These are phyloP conservation scores for Chrysoporthe cubensis DNA, from an alignment of 2,329 filamentous ascomycete genomes.

Conservation along the genomic window DNA sequence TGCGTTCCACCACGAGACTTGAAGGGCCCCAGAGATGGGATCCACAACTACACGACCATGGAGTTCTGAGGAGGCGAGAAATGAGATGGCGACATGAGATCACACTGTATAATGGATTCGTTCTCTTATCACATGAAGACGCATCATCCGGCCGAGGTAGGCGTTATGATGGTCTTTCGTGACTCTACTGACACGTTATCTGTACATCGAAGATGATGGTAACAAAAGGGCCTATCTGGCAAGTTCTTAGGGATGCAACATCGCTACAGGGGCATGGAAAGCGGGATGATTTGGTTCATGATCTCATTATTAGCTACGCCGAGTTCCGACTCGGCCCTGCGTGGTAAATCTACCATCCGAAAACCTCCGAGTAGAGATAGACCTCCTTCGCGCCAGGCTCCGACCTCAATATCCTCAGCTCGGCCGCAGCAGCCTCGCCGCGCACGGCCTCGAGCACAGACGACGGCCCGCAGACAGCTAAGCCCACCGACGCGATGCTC, in stretches of 20 bases:
- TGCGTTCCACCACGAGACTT: too few relatives aligned
- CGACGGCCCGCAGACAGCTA: slow-evolving; percentile 35
- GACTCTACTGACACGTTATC: not conserved
- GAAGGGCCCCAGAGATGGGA: too few relatives aligned
- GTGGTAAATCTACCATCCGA: slow-evolving; percentile 21
- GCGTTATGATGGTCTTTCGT: not conserved
- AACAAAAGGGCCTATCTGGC: not conserved
- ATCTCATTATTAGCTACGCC: not conserved
- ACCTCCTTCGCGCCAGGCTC: slow-evolving; percentile 34
- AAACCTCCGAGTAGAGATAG: slow-evolving; percentile 36
- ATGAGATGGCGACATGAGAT: too few relatives aligned
- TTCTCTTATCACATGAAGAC: slow-evolving; percentile 11
- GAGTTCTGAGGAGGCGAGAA: too few relatives aligned
- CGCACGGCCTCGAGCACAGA: slow-evolving; percentile 33
- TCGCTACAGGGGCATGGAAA: not conserved
- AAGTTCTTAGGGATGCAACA: not conserved
- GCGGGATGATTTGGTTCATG: not conserved
- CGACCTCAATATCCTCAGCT: slow-evolving; percentile 33
- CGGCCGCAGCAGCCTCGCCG: slow-evolving; percentile 36
- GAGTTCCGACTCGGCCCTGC: not conserved
- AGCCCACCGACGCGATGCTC: slow-evolving; percentile 32
- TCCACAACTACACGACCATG: too few relatives aligned
- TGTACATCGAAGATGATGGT: too few relatives aligned
- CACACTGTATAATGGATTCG: too few relatives aligned
- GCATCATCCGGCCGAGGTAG: slow-evolving; percentile 10